Evolutionary conservation across 176 grass and related monocot genomes (phyloP).

Genomic region (Oryza punctata): DNA sequence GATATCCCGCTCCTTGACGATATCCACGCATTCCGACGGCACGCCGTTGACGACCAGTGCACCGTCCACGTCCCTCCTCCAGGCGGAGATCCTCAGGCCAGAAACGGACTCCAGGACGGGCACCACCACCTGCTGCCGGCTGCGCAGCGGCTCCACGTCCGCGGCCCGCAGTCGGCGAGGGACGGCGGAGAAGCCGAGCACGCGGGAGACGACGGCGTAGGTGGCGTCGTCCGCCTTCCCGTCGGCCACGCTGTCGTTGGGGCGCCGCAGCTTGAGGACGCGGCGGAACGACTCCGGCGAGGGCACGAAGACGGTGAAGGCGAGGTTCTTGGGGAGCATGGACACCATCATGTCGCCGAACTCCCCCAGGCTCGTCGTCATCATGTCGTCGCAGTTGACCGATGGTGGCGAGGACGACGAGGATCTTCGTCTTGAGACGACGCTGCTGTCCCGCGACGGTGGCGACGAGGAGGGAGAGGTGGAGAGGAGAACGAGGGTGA

Average conservation of each 20-base stretch:
- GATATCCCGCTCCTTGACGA: slow-evolving; percentile 42
- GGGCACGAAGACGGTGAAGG: slow-evolving; percentile 80
- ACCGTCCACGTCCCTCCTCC: slow-evolving; percentile 61
- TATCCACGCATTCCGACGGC: slow-evolving; percentile 70
- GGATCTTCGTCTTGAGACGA: not conserved
- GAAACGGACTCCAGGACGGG: slow-evolving; percentile 61
- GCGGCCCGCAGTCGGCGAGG: slow-evolving; percentile 47
- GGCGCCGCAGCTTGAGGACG: slow-evolving; percentile 38
- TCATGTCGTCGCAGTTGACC: not conserved
- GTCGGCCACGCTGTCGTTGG: slow-evolving; percentile 19
- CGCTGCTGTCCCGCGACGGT: not conserved
- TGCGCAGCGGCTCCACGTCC: slow-evolving; percentile 32
- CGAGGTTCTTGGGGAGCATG: slow-evolving; percentile 74
- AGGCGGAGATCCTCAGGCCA: slow-evolving; percentile 53
- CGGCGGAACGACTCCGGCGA: slow-evolving; percentile 48
- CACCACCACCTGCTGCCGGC: not conserved
- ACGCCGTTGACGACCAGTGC: slow-evolving; percentile 74
- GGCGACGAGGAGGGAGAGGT: not conserved
- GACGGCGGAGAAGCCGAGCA: slow-evolving; percentile 79
- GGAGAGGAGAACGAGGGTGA: slow-evolving; percentile 17
- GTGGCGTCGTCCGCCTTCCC: slow-evolving; percentile 26
- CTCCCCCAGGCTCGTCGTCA: slow-evolving; percentile 35
- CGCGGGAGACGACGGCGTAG: slow-evolving; percentile 70
- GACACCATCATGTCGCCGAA: slow-evolving; percentile 80
- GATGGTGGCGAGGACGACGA: not conserved